A percentile compares a stretch with the other conserved stretches of the same genome.
These are phyloP conservation scores for Herpetomonas muscarum DNA, from an alignment of 208 protist genomes.

Conservation along the genomic window DNA sequence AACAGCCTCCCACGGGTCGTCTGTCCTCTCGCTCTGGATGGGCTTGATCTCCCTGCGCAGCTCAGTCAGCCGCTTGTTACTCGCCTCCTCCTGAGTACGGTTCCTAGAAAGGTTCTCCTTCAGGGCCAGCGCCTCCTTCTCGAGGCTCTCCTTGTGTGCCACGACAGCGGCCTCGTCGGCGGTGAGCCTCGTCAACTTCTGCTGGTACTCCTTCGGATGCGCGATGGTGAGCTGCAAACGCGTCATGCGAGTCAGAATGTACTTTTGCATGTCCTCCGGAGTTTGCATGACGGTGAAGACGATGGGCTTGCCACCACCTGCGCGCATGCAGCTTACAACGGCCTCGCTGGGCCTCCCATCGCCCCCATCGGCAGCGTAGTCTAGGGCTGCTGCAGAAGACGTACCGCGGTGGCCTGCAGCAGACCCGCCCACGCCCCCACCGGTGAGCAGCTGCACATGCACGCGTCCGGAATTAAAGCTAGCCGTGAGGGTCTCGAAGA, in stretches of 20 bases:
- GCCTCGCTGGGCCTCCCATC: conserved; percentile 3
- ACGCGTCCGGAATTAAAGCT: conserved; percentile 43
- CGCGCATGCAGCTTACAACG: conserved; percentile 9
- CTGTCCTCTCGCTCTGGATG: conserved; percentile 21
- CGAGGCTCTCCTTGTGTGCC: conserved; percentile 42
- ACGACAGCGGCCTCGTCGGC: conserved; percentile 32
- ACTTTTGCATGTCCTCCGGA: conserved; percentile 31
- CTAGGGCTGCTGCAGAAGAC: neutral
- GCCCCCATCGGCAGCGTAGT: conserved; percentile 8
- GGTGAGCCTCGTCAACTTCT: conserved; percentile 28
- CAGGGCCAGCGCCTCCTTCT: conserved; percentile 64
- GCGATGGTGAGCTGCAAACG: conserved; percentile 35
- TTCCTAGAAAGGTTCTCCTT: conserved; percentile 60
- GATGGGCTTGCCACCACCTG: conserved; percentile 16
- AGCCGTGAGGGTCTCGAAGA: conserved; percentile 53
- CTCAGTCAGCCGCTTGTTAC: conserved; percentile 55
- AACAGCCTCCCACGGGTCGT: conserved; percentile 35
- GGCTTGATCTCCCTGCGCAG: conserved; percentile 40
- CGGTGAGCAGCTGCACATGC: conserved; percentile 4
- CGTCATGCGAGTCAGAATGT: conserved; percentile 45
- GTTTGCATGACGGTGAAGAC: conserved; percentile 24
- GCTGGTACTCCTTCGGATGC: conserved; percentile 60
- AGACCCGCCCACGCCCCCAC: neutral
- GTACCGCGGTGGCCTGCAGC: neutral
- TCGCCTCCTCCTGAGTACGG: conserved; percentile 40